Percentiles rank a stretch among this genome's conserved stretches.
phyloP scores from a whole-genome alignment of 1,284 basidiomycete species.

The Austroboletus niveus region DNA sequence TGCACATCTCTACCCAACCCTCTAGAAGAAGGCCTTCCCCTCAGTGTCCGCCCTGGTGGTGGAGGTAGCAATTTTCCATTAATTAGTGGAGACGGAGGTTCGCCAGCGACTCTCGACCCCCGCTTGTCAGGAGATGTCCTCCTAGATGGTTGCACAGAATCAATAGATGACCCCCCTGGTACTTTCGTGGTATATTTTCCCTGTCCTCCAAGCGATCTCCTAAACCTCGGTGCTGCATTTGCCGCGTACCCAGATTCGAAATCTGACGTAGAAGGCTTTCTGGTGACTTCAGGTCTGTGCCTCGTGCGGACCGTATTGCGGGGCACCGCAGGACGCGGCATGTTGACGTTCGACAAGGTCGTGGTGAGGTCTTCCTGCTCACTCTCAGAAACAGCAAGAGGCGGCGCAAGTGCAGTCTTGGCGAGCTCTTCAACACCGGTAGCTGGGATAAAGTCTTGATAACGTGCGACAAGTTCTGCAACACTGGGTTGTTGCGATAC shows the following conservation, averaged over 20 bases:
- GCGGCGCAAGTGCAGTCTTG: conserved; percentile 63
- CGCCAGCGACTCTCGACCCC: conserved; percentile 34
- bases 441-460: conserved; percentile 74
- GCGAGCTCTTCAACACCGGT: conserved; percentile 68
- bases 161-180: conserved; percentile 45
- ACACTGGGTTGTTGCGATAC: conserved; percentile 61
- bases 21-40: conserved; percentile 44
- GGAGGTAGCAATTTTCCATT: conserved; percentile 26
- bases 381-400: conserved; percentile 60
- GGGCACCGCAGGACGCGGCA: conserved; percentile 30
- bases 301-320: conserved; percentile 47
- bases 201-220: conserved; percentile 38
- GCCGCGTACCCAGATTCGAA: conserved; percentile 87
- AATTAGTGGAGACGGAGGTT: conserved; percentile 44
- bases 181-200: conserved; percentile 51
- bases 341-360: conserved; percentile 21
- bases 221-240: conserved; percentile 70
- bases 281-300: conserved; percentile 43
- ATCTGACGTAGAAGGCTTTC: conserved; percentile 73
- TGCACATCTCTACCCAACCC: conserved; percentile 50
- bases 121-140: conserved; percentile 72
- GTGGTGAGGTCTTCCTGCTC: conserved; percentile 57
- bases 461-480: conserved; percentile 82
- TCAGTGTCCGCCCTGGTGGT: conserved; percentile 31
- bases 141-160: conserved; percentile 62